Percentiles rank a stretch among this genome's conserved stretches.
phyloP scores from a whole-genome alignment of 306 rosid genomes.

The Cucumis cinereus region DNA sequence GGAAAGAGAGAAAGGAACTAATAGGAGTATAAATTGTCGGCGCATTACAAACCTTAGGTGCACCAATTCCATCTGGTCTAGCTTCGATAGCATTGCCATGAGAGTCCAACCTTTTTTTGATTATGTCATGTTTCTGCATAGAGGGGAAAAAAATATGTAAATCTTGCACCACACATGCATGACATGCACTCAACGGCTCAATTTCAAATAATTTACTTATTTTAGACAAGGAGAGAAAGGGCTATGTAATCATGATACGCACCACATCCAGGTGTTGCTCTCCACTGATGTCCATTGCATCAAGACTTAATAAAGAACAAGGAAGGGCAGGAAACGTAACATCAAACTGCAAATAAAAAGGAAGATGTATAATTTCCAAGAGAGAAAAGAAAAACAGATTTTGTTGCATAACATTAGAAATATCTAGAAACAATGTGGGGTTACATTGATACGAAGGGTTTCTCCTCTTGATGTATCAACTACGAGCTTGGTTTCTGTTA shows the following conservation, averaged over 20 bases:
- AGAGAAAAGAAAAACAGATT: too few relatives aligned
- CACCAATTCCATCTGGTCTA: conserved; percentile 84
- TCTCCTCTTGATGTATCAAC: conserved; percentile 98
- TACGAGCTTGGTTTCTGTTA: conserved; percentile 72
- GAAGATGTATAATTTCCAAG: background rate
- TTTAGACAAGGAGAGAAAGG: background rate
- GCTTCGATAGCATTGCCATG: conserved; percentile 85
- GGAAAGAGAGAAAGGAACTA: background rate
- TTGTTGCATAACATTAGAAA: background rate
- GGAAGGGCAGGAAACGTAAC: conserved; percentile 92
- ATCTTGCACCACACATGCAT: background rate
- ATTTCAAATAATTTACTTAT: background rate
- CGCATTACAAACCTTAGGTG: conserved; percentile 54
- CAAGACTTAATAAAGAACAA: conserved; percentile 85
- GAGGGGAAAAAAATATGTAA: background rate
- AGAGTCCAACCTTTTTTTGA: conserved; percentile 80
- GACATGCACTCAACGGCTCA: background rate
- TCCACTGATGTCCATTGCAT: conserved; percentile 99
- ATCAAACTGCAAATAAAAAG: conserved; percentile 67
- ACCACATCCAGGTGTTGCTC: conserved; percentile 97
- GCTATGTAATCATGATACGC: conserved; percentile 17
- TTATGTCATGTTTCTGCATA: conserved; percentile 76
- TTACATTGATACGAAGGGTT: conserved; percentile 93
- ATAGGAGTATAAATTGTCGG: background rate
- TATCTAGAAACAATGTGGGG: background rate